phyloP scores from a whole-genome alignment of 345 rosid genomes.

The Boechera retrofracta region DNA sequence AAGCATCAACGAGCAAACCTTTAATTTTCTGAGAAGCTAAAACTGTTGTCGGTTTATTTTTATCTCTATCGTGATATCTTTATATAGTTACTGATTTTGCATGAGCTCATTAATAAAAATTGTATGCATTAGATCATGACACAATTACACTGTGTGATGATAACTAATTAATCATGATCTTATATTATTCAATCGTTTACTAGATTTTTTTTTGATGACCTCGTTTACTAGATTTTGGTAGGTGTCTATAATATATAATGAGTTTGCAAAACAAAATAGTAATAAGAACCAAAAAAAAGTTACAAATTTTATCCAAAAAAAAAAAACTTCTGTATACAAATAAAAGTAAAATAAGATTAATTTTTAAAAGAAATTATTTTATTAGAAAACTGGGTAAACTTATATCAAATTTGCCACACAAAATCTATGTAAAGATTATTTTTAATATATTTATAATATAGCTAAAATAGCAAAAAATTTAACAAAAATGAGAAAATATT shows the following conservation, averaged over 20 bases:
- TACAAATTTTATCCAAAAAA: background rate
- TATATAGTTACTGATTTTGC: constrained; percentile 15
- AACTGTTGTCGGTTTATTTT: too few species aligned
- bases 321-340: background rate
- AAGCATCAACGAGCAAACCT: background rate
- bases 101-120: constrained; percentile 4
- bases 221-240: background rate
- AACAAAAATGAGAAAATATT: background rate
- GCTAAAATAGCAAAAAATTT: background rate
- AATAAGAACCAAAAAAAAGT: background rate
- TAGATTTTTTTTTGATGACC: background rate
- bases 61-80: background rate
- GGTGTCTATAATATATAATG: background rate
- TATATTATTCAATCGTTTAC: background rate
- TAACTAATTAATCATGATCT: constrained; percentile 5
- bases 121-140: constrained; percentile 10
- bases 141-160: background rate
- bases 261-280: background rate
- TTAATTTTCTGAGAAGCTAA: background rate
- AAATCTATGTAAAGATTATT: background rate
- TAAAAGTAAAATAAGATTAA: background rate
- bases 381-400: background rate
- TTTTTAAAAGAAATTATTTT: background rate
- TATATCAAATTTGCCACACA: background rate
- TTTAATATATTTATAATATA: background rate